Evolutionary conservation across 2,329 filamentous ascomycete species (phyloP), one percentile per base, ranked within the genome.

Genomic region (Penicillium sp.): DNA sequence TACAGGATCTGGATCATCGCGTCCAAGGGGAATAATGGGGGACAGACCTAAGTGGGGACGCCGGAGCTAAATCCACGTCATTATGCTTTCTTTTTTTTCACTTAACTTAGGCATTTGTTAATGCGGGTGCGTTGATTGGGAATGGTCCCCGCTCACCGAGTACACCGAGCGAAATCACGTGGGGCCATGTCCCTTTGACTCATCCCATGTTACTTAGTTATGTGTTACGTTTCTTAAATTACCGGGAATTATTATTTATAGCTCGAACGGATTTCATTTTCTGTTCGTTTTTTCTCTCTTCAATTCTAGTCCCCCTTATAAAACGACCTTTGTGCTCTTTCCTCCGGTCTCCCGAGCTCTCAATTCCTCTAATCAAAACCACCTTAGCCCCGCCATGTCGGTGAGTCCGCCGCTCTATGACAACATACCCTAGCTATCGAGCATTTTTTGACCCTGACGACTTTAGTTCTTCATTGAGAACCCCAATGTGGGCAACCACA

Each of bases 391-490:
- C 67, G 53, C 64, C 57, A 73, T 73, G 70, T 70, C 70, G 56
- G 70, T 73, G 61, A 71, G 70, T 71, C 54, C 57, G 45, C 53
- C 53, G 52, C 60, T 56, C 29, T 52, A 56, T 57, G 25, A 49
- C 45, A 44, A 44, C 35, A 49, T 45, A 33, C 18, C 25, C 53
- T 18, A 31, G 40, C 40, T 18, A 14, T 26, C 2, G n/a, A 37
- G 40, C 46, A 23, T 29, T 15, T 35, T 53, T 58, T 57, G 49
- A 54, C 35, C 6, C 43, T 41, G 50, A 43, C 56, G 63, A 31
- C 49, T n/a, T 40, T 65, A 86, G 82, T 92, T 89, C 82, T 89
- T 85, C 77, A 89, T 90, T 66, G 82, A 89, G 70, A 92, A 93
- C 74, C 85, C 88, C 66, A 85, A 89, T 74, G 86, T 92, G 64